Evolutionary conservation across 75 land plant genomes (phyloP), one percentile per base, ranked within the genome.

Genomic region (Sequoiadendron giganteum): DNA sequence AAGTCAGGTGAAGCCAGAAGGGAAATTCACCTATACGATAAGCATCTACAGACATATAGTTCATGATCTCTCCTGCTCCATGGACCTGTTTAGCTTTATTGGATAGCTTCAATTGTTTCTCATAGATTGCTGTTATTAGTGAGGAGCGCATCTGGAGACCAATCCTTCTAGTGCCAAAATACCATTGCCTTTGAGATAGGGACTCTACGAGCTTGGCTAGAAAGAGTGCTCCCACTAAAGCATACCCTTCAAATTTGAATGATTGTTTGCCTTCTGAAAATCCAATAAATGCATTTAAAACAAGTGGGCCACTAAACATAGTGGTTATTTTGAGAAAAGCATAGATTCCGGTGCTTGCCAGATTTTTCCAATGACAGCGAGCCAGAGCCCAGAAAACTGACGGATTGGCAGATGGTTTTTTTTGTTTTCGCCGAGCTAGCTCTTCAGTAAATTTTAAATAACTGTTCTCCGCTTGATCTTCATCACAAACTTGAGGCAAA

Each of bases 221-320:
- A 42, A 88, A 85, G 56, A 90, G n/a, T 25, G 55, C 42, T 36
- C 70, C 80, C 36, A 85, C 91, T 21, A 90, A 90, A 43, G 85
- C 86, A 47, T 34, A 49, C 10, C 91, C 91, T 85, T 94, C 96
- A 32, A 89, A 91, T 78, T 88, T 79, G n/a, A 91, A 95, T 34
- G 68, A 32, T 48, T 85, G 84, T 5, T 90, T 86, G 5, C 94
- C 95, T 58, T 89, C 87, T 30, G 95, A 90, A 43, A 94, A 92
- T 38, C 86, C 86, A 86, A 94, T 91, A 89, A 96, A 96, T 43
- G 92, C 89, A 76, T 93, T 92, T 2, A 96, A 88, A 80, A 96
- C 85, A 75, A 95, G 82, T 56, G 98, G 98, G 14, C 96, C 98
- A 85, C 91, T 48, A 10, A 91, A 90, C 19, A 93, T 16, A 11